phyloP scores from a whole-genome alignment of 2,329 filamentous ascomycete genomes.

The Arachnomyces sp. region DNA sequence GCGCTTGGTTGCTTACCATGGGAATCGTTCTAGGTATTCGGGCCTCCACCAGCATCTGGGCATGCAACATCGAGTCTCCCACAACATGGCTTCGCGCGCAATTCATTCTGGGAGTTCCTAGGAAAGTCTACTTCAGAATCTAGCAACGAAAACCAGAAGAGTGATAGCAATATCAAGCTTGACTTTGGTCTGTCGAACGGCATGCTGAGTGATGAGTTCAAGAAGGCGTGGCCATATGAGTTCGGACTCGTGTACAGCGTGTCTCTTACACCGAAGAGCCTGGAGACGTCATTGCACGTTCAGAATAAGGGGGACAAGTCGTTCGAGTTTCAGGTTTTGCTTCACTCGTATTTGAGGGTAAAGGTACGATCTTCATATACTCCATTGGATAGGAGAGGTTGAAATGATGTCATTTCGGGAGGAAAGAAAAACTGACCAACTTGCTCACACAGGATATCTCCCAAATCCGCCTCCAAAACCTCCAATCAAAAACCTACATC shows the following conservation, averaged over 20 bases:
- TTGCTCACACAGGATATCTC: constrained; percentile 60
- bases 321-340: constrained; percentile 84
- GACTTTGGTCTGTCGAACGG: constrained; percentile 82
- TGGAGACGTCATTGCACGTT: constrained; percentile 76
- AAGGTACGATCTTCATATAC: constrained; percentile 48
- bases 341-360: constrained; percentile 84
- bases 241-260: constrained; percentile 93
- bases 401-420: neutral
- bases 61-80: constrained; percentile 70
- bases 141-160: constrained; percentile 9
- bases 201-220: constrained; percentile 60
- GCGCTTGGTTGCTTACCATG: too few species aligned
- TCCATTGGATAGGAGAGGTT: neutral
- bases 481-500: constrained; percentile 65
- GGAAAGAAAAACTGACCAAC: constrained; percentile 10
- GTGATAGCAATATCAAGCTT: constrained; percentile 70
- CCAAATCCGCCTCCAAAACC: constrained; percentile 62
- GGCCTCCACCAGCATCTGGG: constrained; percentile 61
- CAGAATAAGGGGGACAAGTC: constrained; percentile 74
- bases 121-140: constrained; percentile 72
- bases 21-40: constrained; percentile 57
- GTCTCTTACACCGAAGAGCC: constrained; percentile 62
- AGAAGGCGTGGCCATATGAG: constrained; percentile 70
- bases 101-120: constrained; percentile 84
- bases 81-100: constrained; percentile 92